phyloP scores from a whole-genome alignment of 306 rosid genomes.

The Castanea sativa region DNA sequence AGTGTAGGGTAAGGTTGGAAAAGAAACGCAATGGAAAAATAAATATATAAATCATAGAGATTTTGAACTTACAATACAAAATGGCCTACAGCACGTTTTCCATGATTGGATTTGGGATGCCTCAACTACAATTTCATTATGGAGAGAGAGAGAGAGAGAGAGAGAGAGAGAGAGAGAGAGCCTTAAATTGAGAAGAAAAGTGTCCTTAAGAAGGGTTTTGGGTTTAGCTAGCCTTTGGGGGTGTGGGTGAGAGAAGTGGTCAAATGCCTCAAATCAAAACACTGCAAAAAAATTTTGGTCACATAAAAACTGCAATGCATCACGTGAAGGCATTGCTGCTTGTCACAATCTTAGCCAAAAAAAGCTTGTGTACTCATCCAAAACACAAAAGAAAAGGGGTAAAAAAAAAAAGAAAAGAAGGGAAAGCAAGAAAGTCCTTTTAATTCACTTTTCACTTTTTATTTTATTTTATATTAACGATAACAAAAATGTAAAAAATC shows the following conservation, averaged over 20 bases:
- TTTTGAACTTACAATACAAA: background rate
- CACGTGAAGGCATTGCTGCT: constrained; percentile 51
- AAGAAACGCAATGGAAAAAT: background rate
- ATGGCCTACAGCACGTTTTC: background rate
- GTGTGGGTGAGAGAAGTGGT: constrained; percentile 27
- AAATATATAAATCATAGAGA: constrained; percentile 7
- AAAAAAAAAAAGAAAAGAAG: background rate
- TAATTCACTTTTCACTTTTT: constrained; percentile 11
- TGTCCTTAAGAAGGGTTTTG: background rate
- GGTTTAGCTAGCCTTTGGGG: too few species aligned
- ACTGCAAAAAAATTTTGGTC: constrained; percentile 19
- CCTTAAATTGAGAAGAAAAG: background rate
- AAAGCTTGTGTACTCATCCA: constrained; percentile 43
- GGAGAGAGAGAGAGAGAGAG: background rate
- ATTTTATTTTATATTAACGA: too few species aligned
- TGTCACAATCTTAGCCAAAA: constrained; percentile 48
- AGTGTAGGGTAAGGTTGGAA: constrained; percentile 32
- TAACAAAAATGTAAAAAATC: too few species aligned
- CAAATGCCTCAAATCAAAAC: constrained; percentile 20
- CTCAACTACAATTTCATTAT: background rate
- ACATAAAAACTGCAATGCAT: constrained; percentile 41
- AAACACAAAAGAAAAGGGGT: constrained; percentile 25
- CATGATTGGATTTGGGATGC: background rate
- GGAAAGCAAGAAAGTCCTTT: constrained; percentile 21
- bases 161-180: background rate